Evolutionary conservation across 805 yeast genomes (phyloP).

Genomic region (Myxozyma vanderwaltii): DNA sequence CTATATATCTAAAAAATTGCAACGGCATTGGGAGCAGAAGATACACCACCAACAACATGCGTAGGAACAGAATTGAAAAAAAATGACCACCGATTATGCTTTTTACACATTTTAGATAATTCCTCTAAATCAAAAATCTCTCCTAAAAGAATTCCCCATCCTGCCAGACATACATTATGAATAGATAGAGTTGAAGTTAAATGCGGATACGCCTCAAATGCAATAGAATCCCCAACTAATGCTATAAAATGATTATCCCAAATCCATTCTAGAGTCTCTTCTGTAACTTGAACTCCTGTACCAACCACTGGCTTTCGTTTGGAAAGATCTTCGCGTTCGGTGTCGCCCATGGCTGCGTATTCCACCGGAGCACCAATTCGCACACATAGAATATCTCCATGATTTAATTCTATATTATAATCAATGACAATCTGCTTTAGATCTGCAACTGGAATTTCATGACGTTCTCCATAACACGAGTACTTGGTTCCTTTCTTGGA

Average conservation of each 20-base stretch:
- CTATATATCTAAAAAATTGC: conserved; percentile 4
- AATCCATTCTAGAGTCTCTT: conserved; percentile 36
- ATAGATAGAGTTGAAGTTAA: neutral
- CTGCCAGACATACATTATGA: conserved; percentile 38
- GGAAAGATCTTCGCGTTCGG: conserved; percentile 25
- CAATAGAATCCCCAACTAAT: conserved; percentile 37
- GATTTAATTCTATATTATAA: conserved; percentile 26
- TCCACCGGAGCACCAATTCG: conserved; percentile 38
- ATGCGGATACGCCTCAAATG: conserved; percentile 36
- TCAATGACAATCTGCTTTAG: conserved; percentile 30
- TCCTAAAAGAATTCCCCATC: conserved; percentile 43
- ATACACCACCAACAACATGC: conserved; percentile 41
- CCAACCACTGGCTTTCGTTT: neutral
- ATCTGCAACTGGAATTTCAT: conserved; percentile 32
- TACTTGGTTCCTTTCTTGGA: conserved; percentile 32
- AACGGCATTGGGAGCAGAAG: conserved; percentile 47
- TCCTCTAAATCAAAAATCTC: conserved; percentile 41
- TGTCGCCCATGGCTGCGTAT: conserved; percentile 31
- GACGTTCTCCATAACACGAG: conserved; percentile 23
- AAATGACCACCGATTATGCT: conserved; percentile 36
- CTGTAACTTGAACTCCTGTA: conserved; percentile 36
- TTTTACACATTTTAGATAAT: conserved; percentile 36
- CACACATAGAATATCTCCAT: conserved; percentile 38
- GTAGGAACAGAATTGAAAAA: conserved; percentile 41
- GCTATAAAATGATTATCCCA: conserved; percentile 40